Conservation (phyloP, 352 stramenopile species). For the Phytopythium ostracodes region DNA sequence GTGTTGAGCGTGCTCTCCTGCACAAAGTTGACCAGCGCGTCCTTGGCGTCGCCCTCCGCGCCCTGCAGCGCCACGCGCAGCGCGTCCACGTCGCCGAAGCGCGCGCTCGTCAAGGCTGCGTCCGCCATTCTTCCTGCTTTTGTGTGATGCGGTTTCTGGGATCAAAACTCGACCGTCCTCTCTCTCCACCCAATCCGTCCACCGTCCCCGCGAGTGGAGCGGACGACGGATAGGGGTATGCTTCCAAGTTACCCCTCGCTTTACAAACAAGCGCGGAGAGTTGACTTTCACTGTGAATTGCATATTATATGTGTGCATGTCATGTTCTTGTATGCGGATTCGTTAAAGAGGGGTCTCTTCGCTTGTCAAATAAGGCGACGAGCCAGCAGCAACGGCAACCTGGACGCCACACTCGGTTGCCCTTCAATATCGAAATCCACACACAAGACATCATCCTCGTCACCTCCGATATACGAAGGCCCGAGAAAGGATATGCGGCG, state of each 20-base stretch:
- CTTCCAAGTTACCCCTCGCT: neutral
- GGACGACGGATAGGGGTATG: neutral
- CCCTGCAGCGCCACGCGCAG: constrained; percentile 42
- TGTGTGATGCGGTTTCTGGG: neutral
- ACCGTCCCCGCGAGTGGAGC: neutral
- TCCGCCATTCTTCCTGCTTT: constrained; percentile 27
- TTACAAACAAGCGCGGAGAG: neutral
- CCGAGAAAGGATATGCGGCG: neutral
- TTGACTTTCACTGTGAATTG: neutral
- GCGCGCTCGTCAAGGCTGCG: constrained; percentile 61
- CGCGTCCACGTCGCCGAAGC: constrained; percentile 64
- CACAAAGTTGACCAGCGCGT: constrained; percentile 62
- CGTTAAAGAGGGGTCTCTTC: neutral
- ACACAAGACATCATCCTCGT: neutral
- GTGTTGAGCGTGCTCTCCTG: constrained; percentile 76
- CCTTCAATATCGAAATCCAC: neutral
- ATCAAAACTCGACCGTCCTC: neutral
- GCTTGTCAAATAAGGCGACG: constrained; percentile 3
- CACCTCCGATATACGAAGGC: too few species aligned
- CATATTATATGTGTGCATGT: too few species aligned
- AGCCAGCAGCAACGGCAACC: constrained; percentile 5
- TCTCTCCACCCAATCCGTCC: constrained; percentile 1
- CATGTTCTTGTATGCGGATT: neutral
- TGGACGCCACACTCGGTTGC: neutral
- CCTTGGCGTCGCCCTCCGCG: constrained; percentile 10